Percentiles rank a stretch among this genome's conserved stretches.
phyloP scores from a whole-genome alignment of 495 filamentous ascomycete species.

The Aspergillus heteromorphus region DNA sequence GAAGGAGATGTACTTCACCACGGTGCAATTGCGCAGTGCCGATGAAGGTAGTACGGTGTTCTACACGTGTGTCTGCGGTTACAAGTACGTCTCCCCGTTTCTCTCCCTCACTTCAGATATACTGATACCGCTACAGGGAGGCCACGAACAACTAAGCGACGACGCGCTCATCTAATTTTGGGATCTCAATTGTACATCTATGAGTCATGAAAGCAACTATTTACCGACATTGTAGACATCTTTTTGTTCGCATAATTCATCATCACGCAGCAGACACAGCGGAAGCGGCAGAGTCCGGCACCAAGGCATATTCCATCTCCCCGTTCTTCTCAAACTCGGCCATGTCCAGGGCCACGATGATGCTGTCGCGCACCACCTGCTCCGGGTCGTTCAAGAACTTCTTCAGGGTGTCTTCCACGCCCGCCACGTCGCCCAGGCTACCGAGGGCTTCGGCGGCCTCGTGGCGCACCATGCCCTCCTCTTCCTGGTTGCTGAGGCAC shows the following conservation, averaged over 20 bases:
- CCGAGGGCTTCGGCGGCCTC: slow-evolving; percentile 98
- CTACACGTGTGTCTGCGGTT: slow-evolving; percentile 77
- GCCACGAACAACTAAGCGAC: slow-evolving; percentile 35
- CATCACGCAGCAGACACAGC: slow-evolving; percentile 31
- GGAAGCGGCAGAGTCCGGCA: slow-evolving; percentile 53
- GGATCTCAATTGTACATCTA: slow-evolving; percentile 17
- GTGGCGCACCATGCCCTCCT: slow-evolving; percentile 94
- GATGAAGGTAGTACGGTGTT: slow-evolving; percentile 94
- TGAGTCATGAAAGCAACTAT: slow-evolving; percentile 18
- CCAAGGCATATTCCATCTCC: slow-evolving; percentile 82
- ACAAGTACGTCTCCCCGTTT: slow-evolving; percentile 59
- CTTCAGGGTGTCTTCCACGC: slow-evolving; percentile 80
- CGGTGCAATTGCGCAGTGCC: slow-evolving; percentile 81
- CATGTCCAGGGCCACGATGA: slow-evolving; percentile 96
- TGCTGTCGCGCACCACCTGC: slow-evolving; percentile 88
- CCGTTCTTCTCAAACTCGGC: slow-evolving; percentile 91
- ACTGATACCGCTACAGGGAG: slow-evolving; percentile 26
- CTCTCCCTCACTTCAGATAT: slow-evolving; percentile 16
- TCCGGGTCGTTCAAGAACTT: slow-evolving; percentile 85
- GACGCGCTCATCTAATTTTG: no score
- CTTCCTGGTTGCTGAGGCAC: slow-evolving; percentile 69
- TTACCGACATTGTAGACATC: slow-evolving; percentile 15
- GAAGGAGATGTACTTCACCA: slow-evolving; percentile 77
- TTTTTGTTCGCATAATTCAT: slow-evolving; percentile 23
- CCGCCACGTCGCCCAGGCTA: slow-evolving; percentile 87